These are phyloP conservation scores for Zymoseptoria ardabiliae DNA, from an alignment of 2,329 filamentous ascomycete genomes.

Conservation along the genomic window DNA sequence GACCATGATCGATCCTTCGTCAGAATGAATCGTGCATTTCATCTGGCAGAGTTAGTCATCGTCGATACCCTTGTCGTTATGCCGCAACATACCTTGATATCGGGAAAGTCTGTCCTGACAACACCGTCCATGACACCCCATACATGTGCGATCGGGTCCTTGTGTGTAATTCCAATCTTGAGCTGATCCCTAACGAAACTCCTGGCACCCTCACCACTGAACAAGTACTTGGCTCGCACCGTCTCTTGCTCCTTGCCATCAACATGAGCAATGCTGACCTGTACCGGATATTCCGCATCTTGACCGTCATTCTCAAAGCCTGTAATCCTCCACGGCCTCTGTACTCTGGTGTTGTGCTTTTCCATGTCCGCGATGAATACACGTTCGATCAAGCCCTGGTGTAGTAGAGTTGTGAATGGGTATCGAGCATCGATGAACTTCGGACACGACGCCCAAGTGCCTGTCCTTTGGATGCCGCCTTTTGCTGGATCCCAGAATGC, in stretches of 20 bases:
- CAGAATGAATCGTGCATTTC: slow-evolving; percentile 62
- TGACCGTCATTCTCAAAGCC: slow-evolving; percentile 54
- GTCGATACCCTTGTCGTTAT: background rate
- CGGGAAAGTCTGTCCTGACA: slow-evolving; percentile 55
- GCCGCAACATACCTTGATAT: slow-evolving; percentile 46
- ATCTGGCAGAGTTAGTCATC: slow-evolving; percentile 36
- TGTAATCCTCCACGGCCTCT: slow-evolving; percentile 56
- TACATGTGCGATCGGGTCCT: slow-evolving; percentile 56
- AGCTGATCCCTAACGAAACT: slow-evolving; percentile 57
- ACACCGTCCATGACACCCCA: slow-evolving; percentile 63
- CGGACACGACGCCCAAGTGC: slow-evolving; percentile 79
- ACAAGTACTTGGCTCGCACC: slow-evolving; percentile 54
- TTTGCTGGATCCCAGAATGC: slow-evolving; percentile 57
- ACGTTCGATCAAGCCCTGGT: slow-evolving; percentile 56
- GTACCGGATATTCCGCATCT: slow-evolving; percentile 67
- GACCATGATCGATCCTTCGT: slow-evolving; percentile 57
- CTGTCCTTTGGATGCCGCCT: slow-evolving; percentile 52
- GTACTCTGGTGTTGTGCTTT: slow-evolving; percentile 49
- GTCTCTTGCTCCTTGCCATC: slow-evolving; percentile 64
- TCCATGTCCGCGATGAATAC: slow-evolving; percentile 56
- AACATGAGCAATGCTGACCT: slow-evolving; percentile 68
- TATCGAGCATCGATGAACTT: slow-evolving; percentile 65
- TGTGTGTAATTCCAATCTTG: slow-evolving; percentile 57
- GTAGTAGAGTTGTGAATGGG: slow-evolving; percentile 55
- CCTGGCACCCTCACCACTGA: slow-evolving; percentile 55